Percentiles rank a stretch among this genome's conserved stretches.
phyloP scores from a whole-genome alignment of 441 rosid genomes.

The Corymbia calophylla region DNA sequence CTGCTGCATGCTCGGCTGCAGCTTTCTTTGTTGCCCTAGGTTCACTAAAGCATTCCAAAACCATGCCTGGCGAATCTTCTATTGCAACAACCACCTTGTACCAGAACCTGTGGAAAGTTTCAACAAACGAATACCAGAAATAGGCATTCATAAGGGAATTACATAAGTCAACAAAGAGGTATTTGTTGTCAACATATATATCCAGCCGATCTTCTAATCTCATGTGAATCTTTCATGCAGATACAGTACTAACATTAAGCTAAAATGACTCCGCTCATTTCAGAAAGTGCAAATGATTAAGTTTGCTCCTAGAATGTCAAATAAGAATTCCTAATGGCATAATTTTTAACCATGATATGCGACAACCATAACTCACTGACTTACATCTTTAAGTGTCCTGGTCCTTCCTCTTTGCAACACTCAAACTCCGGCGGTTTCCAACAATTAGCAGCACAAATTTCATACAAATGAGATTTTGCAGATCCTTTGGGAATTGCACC shows the following conservation, averaged over 20 bases:
- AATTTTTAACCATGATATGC: not conserved
- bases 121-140: not conserved
- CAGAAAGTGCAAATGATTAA: not conserved
- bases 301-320: not conserved
- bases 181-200: not conserved
- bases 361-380: constrained; percentile 7
- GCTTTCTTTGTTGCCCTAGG: constrained; percentile 57
- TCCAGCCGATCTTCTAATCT: not conserved
- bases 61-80: constrained; percentile 37
- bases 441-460: constrained; percentile 63
- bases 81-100: constrained; percentile 54
- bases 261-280: not conserved
- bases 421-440: constrained; percentile 75
- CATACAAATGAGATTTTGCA: constrained; percentile 56
- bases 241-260: not conserved
- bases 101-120: constrained; percentile 46
- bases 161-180: not conserved
- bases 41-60: constrained; percentile 60
- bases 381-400: constrained; percentile 69
- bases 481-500: constrained; percentile 33
- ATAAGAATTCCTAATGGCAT: not conserved
- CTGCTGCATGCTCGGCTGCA: constrained; percentile 87
- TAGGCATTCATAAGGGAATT: not conserved
- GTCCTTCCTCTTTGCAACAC: constrained; percentile 77
- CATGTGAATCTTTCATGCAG: not conserved